Percentiles rank a stretch among this genome's conserved stretches.
phyloP scores from a whole-genome alignment of 176 grass and related monocot species.

The Luzula sylvatica region DNA sequence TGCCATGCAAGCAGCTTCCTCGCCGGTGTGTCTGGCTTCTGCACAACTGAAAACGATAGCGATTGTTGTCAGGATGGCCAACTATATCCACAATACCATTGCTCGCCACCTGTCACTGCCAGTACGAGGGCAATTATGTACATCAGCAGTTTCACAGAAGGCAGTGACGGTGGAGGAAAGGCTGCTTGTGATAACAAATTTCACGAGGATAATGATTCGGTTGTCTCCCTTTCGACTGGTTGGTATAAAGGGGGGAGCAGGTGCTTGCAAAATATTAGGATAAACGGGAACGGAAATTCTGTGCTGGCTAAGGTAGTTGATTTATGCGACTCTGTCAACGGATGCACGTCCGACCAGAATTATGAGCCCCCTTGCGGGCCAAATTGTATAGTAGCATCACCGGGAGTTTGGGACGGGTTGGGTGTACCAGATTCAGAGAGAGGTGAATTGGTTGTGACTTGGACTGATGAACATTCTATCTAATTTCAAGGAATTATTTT shows the following conservation, averaged over 20 bases:
- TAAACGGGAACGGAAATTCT: slow-evolving; percentile 16
- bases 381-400: slow-evolving; percentile 29
- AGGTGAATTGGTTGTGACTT: no score
- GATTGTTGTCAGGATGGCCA: neutral
- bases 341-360: slow-evolving; percentile 7
- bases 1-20: slow-evolving; percentile 30
- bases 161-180: slow-evolving; percentile 18
- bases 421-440: no score
- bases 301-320: slow-evolving; percentile 28
- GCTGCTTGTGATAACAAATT: slow-evolving; percentile 25
- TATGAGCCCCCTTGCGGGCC: slow-evolving; percentile 2
- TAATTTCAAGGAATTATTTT: no score
- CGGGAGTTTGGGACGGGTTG: slow-evolving; percentile 31
- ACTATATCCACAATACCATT: neutral
- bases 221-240: slow-evolving; percentile 25
- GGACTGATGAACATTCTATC: no score
- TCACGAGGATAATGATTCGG: slow-evolving; percentile 27
- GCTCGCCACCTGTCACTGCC: slow-evolving; percentile 9
- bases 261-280: slow-evolving; percentile 22
- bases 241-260: slow-evolving; percentile 15
- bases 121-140: slow-evolving; percentile 8
- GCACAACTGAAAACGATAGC: neutral
- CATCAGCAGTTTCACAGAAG: slow-evolving; percentile 12
- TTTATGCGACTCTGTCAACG: slow-evolving; percentile 20
- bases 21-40: neutral